A percentile compares a stretch with the other conserved stretches of the same genome.
Evolutionary conservation across 148 eudicot genomes (phyloP).

Genomic region (Fagopyrum esculentum): DNA sequence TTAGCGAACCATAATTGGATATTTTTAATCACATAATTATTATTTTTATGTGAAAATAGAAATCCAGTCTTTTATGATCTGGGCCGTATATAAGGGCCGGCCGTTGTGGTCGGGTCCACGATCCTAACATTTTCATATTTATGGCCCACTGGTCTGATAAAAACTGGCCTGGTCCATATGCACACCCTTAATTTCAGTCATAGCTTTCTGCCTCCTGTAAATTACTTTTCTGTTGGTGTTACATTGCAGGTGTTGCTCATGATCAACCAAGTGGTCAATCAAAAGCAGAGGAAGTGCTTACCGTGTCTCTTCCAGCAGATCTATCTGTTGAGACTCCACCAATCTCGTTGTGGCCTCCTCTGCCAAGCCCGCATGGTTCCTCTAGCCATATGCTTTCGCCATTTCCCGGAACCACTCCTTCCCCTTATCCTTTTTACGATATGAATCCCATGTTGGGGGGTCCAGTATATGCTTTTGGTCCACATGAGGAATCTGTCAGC

Average conservation of each 20-base stretch:
- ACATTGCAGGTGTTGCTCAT: constrained; percentile 34
- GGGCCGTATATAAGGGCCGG: no score
- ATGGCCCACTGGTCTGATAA: no score
- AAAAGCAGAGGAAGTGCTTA: constrained; percentile 59
- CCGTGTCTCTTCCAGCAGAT: constrained; percentile 94
- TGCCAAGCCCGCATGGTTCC: constrained; percentile 81
- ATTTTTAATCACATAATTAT: no score
- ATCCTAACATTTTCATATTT: no score
- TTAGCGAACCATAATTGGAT: no score
- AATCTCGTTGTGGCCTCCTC: constrained; percentile 85
- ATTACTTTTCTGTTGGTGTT: not conserved
- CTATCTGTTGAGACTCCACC: constrained; percentile 86
- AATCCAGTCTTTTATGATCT: no score
- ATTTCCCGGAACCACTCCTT: constrained; percentile 61
- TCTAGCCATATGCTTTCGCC: constrained; percentile 69
- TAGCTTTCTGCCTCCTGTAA: not conserved
- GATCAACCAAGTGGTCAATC: constrained; percentile 46
- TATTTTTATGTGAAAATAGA: no score
- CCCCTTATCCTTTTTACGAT: constrained; percentile 89
- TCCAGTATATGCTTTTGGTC: constrained; percentile 76
- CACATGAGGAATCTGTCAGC: constrained; percentile 59
- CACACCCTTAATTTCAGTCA: no score
- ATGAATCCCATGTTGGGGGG: constrained; percentile 86
- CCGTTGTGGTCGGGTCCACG: no score
- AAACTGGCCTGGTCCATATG: no score